Evolutionary conservation across 2,329 filamentous ascomycete genomes (phyloP), one percentile per base, ranked within the genome.

Genomic region (Penicillium verrucosum): DNA sequence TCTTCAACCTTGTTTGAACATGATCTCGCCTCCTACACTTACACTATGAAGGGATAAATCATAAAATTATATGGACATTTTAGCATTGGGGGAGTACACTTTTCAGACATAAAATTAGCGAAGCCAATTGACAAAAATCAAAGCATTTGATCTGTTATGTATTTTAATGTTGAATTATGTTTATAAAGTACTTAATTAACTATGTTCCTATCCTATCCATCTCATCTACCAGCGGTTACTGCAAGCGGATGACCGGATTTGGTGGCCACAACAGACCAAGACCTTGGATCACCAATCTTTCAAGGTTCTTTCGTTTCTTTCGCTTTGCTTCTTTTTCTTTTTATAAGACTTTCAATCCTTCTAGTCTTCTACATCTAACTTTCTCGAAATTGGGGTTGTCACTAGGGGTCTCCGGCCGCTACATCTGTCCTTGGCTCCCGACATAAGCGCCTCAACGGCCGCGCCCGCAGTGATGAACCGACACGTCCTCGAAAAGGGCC

Each of bases 401-500:
- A 51, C 50, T 45, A 51, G 40, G 58, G 58, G 51, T 48, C 40
- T 40, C 41, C 21, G 36, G 41, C 45, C 49, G 40, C 37, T 37
- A 23, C 32, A 45, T 32, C 37, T 34, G 41, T 40, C 51, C 38
- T 49, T 41, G 45, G 47, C 34, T 58, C 38, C 37, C 42, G 27
- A 50, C 45, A 65, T 65, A 65, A 42, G 75, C 73, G 73, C 68
- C 68, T 62, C 50, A 64, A 60, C 52, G 52, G 60, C 48, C 32
- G 47, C 47, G 37, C 32, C 42, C 45, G 42, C 72, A 85, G 79
- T 89, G 88, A 92, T 94, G 86, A 89, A 93, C 73, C 86, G 91
- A 80, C 90, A 96, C 75, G 87, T 87, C 74, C 93, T 89, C 76
- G 85, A 88, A 61, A 96, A 94, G 79, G 92, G 91, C 73, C 77